Evolutionary conservation across 371 early-diverging fungal species (phyloP), one percentile per base, ranked within the genome.

Genomic region (Lichtheimia ornata): DNA sequence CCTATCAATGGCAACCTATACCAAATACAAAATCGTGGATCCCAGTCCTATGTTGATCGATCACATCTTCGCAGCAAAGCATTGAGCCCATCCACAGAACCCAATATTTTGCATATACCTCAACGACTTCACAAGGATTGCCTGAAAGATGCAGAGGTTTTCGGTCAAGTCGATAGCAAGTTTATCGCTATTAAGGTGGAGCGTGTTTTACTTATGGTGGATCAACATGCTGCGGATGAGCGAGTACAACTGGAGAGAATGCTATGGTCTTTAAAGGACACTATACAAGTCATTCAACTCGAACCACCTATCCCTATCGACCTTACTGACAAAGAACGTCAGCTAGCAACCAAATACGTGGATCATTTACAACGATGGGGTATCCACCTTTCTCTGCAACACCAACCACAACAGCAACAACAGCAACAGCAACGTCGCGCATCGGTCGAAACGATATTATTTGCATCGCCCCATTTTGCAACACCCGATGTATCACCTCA

Each of bases 141-240:
- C 47, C 51, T 86, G 3, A 56, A 63, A 43, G 43, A 45, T 1
- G 72, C 72, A 0, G 43, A 63, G 24, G 83, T 88, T 13, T 68
- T 92, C 43, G 81, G 80, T 0, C 93, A 92, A 69, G 67, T 88
- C 3, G 93, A 92, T 45, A 40, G 58, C 27, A 91, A 92, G 64
- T 92, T 84, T 53, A 88, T 92, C 43, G 63, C 79, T 0, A 68
- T 83, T 28, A 67, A 65, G 40, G 52, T 82, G 40, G 47, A 61
- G 7, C n/a, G 57, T 17, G 50, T 35, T 1, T 35, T 89, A 4
- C 69, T 91, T 0, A 66, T 91, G 28, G 76, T 93, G 18, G 94
- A 94, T 64, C 94, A 94, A 59, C 94, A 94, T 76, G 94, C 94
- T 15, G 92, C 90, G 2, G 91, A 94, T 67, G 94, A 94, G 63